Base-by-base conservation (phyloP, 352 stramenopile species). In the Phytophthora colocasiae region DNA sequence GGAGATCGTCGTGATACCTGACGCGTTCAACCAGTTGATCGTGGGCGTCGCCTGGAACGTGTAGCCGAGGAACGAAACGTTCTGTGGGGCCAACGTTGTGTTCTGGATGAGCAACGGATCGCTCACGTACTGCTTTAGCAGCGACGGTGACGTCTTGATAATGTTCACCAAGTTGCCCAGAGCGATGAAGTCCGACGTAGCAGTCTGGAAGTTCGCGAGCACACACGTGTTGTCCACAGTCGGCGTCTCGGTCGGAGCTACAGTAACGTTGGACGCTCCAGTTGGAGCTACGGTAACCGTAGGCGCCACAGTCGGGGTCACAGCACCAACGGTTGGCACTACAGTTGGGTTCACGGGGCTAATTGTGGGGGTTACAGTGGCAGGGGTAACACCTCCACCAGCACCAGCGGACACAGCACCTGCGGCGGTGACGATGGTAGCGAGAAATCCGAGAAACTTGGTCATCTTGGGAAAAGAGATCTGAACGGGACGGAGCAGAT, bases 31-130 rank as follows among this genome's bases (percentile, higher is more conserved):
- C 61, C 52, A 69, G 60, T 85, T 61, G 69, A 90, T 79, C 29
- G 77, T 79, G 10, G 79, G 79, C 17, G 77, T 89, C 17, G 52
- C 36, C 47, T 59, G 15, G 53, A 86, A 63, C n/a, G 53, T 71
- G 47, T 84, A 83, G 65, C 80, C 80, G 4, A 89, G 73, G 51
- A 87, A 66, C 39, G 70, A 80, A 53, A 84, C 68, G 29, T 78
- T 75, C 43, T 82, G 61, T n/a, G 67, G 45, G 15, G 82, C 63
- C 19, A 89, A 47, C 26, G 55, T 69, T 46, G 84, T 69, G 64
- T 87, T 58, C 9, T 52, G 17, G 29, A 89, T 46, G 32, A 73
- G 38, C 19, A 87, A 41, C 40, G 80, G 80, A 58, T 89, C 80
- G 39, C 58, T 70, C 2, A 77, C 49, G 55, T 73, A 73, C 32